phyloP scores from a whole-genome alignment of 352 stramenopile species.

The Globisporangium camurandrum region DNA sequence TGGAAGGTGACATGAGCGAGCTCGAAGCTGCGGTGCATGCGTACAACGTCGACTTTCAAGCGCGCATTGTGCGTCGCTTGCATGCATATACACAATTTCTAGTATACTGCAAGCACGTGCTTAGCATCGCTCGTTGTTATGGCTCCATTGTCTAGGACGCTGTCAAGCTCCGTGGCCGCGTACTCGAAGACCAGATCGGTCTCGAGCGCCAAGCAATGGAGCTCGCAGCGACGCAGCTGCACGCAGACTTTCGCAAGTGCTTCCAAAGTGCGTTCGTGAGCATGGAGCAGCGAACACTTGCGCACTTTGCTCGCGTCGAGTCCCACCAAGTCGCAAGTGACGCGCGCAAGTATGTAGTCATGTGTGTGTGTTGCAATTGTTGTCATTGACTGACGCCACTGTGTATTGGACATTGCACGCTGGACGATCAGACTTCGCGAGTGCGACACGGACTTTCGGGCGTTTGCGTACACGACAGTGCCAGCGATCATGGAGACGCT shows the following conservation, averaged over 20 bases:
- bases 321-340: constrained; percentile 31
- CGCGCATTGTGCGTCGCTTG: constrained; percentile 47
- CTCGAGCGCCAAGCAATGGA: constrained; percentile 57
- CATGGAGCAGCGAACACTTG: constrained; percentile 49
- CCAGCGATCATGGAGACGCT: constrained; percentile 84
- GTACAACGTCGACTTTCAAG: constrained; percentile 82
- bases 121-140: not conserved
- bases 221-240: constrained; percentile 42
- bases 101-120: too few relatives aligned
- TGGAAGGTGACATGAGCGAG: constrained; percentile 78
- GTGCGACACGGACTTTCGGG: constrained; percentile 40
- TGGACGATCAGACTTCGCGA: constrained; percentile 22
- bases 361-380: not conserved
- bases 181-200: constrained; percentile 40
- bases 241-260: constrained; percentile 28
- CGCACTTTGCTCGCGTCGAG: constrained; percentile 55
- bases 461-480: constrained; percentile 82
- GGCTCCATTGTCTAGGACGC: constrained; percentile 22
- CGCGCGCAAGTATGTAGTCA: constrained; percentile 30
- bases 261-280: constrained; percentile 46
- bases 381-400: constrained; percentile 4
- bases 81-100: too few relatives aligned
- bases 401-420: not conserved
- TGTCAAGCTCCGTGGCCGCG: constrained; percentile 50
- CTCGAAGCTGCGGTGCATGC: constrained; percentile 69